These are phyloP conservation scores for Colletotrichum echinochloae DNA, from an alignment of 2,329 filamentous ascomycete species.

Conservation along the genomic window DNA sequence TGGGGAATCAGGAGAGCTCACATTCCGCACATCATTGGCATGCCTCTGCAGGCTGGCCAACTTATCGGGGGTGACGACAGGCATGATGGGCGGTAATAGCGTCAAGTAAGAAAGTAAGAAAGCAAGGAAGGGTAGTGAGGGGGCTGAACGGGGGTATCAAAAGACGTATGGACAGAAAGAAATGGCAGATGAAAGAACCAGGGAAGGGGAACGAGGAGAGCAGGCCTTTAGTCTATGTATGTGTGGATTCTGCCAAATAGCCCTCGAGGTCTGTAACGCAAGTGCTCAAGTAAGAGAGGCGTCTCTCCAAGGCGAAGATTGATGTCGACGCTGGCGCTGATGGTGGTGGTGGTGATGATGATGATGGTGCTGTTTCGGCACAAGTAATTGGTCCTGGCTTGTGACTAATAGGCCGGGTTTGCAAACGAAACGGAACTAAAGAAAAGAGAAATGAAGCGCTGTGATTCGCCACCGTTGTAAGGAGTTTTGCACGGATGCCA, in stretches of 20 bases:
- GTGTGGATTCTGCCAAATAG: background rate
- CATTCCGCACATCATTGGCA: slow-evolving; percentile 91
- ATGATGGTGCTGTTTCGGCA: slow-evolving; percentile 23
- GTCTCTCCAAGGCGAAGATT: background rate
- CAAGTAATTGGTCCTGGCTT: slow-evolving; percentile 18
- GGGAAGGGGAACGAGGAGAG: background rate
- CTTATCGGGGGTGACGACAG: slow-evolving; percentile 90
- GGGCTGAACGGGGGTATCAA: slow-evolving; percentile 36
- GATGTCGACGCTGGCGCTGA: background rate
- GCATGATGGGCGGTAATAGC: slow-evolving; percentile 68
- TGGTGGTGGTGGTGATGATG: slow-evolving; percentile 15
- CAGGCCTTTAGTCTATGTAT: background rate
- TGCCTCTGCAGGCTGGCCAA: slow-evolving; percentile 90
- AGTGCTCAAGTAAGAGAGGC: background rate
- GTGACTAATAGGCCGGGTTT: slow-evolving; percentile 34
- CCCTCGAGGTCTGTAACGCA: background rate
- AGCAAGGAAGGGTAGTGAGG: background rate
- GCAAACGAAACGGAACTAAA: background rate
- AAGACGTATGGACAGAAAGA: slow-evolving; percentile 35
- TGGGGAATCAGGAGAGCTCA: slow-evolving; percentile 57
- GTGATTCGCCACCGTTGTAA: slow-evolving; percentile 29
- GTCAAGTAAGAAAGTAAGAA: background rate
- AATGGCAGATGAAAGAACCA: slow-evolving; percentile 17
- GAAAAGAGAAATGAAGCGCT: background rate
- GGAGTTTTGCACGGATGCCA: slow-evolving; percentile 2